Evolutionary conservation across 352 stramenopile genomes (phyloP).

Genomic region (Globisporangium cylindrosporum): DNA sequence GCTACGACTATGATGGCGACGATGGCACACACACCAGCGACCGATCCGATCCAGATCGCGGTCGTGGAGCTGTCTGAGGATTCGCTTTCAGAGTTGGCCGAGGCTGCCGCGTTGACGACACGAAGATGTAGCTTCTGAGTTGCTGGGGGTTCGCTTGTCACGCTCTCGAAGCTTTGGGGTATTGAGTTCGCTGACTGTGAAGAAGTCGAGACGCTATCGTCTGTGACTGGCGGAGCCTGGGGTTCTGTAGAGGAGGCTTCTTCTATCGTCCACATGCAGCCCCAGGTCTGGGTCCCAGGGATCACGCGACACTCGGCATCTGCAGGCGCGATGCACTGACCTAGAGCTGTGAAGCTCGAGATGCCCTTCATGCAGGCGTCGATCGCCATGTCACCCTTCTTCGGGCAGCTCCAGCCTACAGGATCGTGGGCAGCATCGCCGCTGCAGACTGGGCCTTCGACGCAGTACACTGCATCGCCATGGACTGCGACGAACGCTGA

Average conservation of each 20-base stretch:
- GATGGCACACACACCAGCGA: conserved; percentile 24
- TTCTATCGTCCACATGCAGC: conserved; percentile 8
- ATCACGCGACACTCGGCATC: conserved; percentile 20
- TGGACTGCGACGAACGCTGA: conserved; percentile 5
- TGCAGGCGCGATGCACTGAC: conserved; percentile 22
- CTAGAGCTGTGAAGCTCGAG: conserved; percentile 22
- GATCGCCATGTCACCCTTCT: conserved; percentile 27
- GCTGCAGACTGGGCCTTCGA: conserved; percentile 32
- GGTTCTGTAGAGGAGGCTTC: not conserved
- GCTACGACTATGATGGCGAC: conserved; percentile 16
- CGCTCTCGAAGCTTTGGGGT: conserved; percentile 1
- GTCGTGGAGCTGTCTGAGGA: conserved; percentile 2
- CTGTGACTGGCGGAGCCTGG: not conserved
- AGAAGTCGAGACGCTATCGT: not conserved
- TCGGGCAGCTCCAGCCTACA: conserved; percentile 27
- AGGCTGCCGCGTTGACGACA: not conserved
- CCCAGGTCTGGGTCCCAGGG: conserved; percentile 3
- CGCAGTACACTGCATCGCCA: conserved; percentile 38
- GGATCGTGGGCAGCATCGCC: conserved; percentile 23
- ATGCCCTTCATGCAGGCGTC: conserved; percentile 25
- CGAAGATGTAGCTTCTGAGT: not conserved
- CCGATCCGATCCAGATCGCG: conserved; percentile 20
- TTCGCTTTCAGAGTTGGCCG: not conserved
- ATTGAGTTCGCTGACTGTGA: conserved; percentile 2
- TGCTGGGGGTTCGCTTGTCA: not conserved